Conservation (phyloP, 164 flowering plant genomes). For the Chimonanthus salicifolius region DNA sequence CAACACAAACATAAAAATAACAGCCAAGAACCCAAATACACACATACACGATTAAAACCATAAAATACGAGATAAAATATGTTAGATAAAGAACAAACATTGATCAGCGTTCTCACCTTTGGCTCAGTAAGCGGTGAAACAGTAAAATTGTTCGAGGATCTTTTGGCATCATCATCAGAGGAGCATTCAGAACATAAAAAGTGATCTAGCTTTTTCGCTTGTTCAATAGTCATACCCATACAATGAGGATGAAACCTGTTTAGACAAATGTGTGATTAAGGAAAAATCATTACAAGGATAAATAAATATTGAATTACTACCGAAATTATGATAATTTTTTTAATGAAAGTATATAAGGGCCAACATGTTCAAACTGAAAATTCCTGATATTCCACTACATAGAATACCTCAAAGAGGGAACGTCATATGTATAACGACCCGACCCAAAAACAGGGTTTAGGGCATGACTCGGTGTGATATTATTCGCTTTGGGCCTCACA, state of each 20-base stretch:
- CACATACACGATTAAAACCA: too few species aligned
- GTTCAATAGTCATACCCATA: slow-evolving; percentile 61
- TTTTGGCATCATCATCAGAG: slow-evolving; percentile 46
- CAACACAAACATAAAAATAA: too few species aligned
- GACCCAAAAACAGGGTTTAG: too few species aligned
- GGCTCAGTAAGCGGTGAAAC: slow-evolving; percentile 34
- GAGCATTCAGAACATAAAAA: slow-evolving; percentile 64
- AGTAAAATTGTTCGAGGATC: slow-evolving; percentile 36
- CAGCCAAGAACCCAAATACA: too few species aligned
- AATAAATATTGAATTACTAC: not conserved
- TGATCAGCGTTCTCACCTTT: slow-evolving; percentile 36
- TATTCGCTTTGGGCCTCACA: too few species aligned
- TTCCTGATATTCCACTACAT: too few species aligned
- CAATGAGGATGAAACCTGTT: slow-evolving; percentile 81
- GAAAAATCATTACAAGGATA: not conserved
- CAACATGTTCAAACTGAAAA: too few species aligned
- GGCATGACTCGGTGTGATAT: too few species aligned
- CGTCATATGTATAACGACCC: too few species aligned
- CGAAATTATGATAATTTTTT: not conserved
- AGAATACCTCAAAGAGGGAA: not conserved
- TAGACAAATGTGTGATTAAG: not conserved
- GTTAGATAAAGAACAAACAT: not conserved
- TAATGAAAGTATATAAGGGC: not conserved
- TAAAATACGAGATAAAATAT: too few species aligned
- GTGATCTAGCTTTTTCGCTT: slow-evolving; percentile 54